Conservation (phyloP, 176 grass and related monocot species). For the Panicum miliaceum region DNA sequence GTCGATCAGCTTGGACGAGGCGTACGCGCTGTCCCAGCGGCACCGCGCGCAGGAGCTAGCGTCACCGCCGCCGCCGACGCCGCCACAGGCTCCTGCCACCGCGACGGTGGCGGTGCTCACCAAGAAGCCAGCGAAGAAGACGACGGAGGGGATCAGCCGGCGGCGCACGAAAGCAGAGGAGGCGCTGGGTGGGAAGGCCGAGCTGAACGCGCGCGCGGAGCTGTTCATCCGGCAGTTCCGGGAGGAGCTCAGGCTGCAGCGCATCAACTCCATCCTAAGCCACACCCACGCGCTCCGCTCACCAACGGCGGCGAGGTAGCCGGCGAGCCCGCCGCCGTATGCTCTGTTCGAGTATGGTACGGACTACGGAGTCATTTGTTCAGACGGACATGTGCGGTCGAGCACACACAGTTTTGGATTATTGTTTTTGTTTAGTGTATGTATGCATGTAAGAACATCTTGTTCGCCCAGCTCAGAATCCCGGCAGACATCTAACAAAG, state of each 20-base stretch:
- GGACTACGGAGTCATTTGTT: too few species aligned
- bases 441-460: too few species aligned
- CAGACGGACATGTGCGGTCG: too few species aligned
- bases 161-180: constrained; percentile 6
- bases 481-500: too few species aligned
- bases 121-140: not conserved
- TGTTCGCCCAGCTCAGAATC: too few species aligned
- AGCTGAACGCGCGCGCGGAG: constrained; percentile 52
- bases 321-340: not conserved
- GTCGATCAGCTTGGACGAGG: constrained; percentile 38
- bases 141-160: not conserved
- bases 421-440: too few species aligned
- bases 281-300: constrained; percentile 17
- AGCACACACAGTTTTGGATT: too few species aligned
- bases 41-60: not conserved
- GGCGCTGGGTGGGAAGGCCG: constrained; percentile 26
- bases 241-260: constrained; percentile 54
- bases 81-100: not conserved
- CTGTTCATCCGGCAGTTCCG: constrained; percentile 55
- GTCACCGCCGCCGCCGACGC: not conserved
- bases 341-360: not conserved
- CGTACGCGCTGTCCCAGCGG: not conserved
- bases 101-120: not conserved
- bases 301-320: not conserved
- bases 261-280: constrained; percentile 45